A percentile compares a stretch with the other conserved stretches of the same genome.
These are phyloP conservation scores for Chalciporus sphaerocephalus DNA, from an alignment of 768 basidiomycete genomes.

Conservation along the genomic window DNA sequence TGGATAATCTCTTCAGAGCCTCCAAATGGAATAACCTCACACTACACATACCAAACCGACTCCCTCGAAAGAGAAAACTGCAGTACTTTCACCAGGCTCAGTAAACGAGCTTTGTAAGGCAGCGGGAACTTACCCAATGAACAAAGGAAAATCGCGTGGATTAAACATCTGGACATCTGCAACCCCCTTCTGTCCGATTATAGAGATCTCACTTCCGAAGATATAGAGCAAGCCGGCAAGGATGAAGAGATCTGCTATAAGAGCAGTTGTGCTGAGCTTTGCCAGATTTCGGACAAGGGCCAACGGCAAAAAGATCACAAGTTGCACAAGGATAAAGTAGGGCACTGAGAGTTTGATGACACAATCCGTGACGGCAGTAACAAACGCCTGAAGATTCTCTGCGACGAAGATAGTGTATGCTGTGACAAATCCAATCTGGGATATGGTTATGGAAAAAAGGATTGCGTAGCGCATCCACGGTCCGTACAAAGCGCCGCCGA, in stretches of 20 bases:
- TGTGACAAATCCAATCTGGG: slow-evolving; percentile 83
- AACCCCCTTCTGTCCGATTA: slow-evolving; percentile 65
- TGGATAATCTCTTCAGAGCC: slow-evolving; percentile 25
- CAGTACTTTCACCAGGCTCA: slow-evolving; percentile 55
- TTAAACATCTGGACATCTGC: slow-evolving; percentile 87
- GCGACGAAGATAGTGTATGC: slow-evolving; percentile 97
- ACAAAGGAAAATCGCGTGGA: slow-evolving; percentile 78
- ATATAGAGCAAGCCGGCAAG: slow-evolving; percentile 83
- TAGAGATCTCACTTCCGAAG: slow-evolving; percentile 74
- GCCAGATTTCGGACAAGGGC: slow-evolving; percentile 91
- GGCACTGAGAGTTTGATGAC: slow-evolving; percentile 58
- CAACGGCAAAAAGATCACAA: slow-evolving; percentile 84
- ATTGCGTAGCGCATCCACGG: slow-evolving; percentile 90
- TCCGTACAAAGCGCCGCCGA: slow-evolving; percentile 89
- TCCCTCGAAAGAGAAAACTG: slow-evolving; percentile 97
- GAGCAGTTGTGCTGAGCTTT: slow-evolving; percentile 86
- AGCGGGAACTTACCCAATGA: slow-evolving; percentile 68
- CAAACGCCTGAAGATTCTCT: slow-evolving; percentile 83
- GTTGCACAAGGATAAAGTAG: slow-evolving; percentile 79
- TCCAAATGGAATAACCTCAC: not conserved
- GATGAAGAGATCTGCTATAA: slow-evolving; percentile 94
- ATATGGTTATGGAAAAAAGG: slow-evolving; percentile 79
- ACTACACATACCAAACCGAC: slow-evolving; percentile 71
- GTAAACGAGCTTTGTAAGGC: not conserved
- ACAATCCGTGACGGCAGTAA: slow-evolving; percentile 77